Base-by-base conservation (phyloP, 768 basidiomycete species). In the Mycena alexandri region DNA sequence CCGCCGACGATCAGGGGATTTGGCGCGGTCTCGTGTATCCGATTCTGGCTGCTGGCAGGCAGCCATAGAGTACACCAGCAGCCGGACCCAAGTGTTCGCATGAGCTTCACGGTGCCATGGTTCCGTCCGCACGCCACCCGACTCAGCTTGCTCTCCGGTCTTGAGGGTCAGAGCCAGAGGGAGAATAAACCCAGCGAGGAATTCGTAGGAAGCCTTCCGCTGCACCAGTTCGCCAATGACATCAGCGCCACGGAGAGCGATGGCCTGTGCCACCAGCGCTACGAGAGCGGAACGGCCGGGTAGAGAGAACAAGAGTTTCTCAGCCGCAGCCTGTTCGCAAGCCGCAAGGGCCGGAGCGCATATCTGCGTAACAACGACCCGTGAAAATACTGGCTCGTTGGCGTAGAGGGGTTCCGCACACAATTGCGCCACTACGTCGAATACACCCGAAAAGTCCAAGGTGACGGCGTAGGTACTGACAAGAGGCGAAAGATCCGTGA, bases 161-260 rank as follows among this genome's bases (percentile, higher is more conserved):
- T 85, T 85, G 71, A 93, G 77, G 1, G 78, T 75, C 53, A 91
- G 71, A 11, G 83, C 80, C 10, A 94, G 79, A 16, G 91, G 92
- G 10, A 93, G 79, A 12, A 93, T 77, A 12, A 94, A 76, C 0
- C 86, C 86, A 6, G 86, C 81, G n/a, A 93, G 81, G 73, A 89
- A 90, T 46, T 86, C 83, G 68, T 89, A 83, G 1, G 88, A 86
- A 0, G 89, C 84, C 0, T 77, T 73, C 21, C 83, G 85, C 67
- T 84, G 85, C 72, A 89, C 89, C 22, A 94, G 69, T 69, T 88
- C 83, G 0, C 80, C 77, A 22, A 92, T 77, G 11, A 89, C 78
- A 67, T 91, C 87, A 1, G 79, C 81, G 7, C 83, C 85, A 14
- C 78, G 81, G 38, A 90, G 79, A 25, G 86, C 79, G 3, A 89